A percentile compares a stretch with the other conserved stretches of the same genome.
Evolutionary conservation across 208 protist genomes (phyloP).

Genomic region (Willaertia magna): DNA sequence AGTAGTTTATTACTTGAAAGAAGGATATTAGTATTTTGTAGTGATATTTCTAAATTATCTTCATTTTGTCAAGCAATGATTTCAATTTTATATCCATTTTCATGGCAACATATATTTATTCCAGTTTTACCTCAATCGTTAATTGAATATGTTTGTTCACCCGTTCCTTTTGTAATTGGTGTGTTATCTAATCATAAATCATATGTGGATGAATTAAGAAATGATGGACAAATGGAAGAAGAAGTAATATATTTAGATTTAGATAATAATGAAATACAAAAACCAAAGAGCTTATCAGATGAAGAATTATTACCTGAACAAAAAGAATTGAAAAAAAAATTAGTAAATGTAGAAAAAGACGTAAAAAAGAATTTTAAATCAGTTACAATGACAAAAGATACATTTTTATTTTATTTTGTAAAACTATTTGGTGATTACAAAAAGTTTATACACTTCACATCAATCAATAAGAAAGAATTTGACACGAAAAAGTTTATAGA

Average conservation of each 20-base stretch:
- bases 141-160: constrained; percentile 35
- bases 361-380: not conserved
- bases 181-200: not conserved
- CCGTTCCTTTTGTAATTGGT: constrained; percentile 47
- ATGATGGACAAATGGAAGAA: not conserved
- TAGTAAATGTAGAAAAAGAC: not conserved
- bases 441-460: not conserved
- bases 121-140: constrained; percentile 37
- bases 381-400: not conserved
- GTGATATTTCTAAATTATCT: not conserved
- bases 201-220: not conserved
- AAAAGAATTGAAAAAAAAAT: not conserved
- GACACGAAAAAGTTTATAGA: not conserved
- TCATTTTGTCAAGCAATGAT: not conserved
- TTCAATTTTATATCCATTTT: constrained; percentile 26
- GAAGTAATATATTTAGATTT: not conserved
- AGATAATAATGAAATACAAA: not conserved
- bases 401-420: not conserved
- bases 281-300: not conserved
- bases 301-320: not conserved
- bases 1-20: not conserved
- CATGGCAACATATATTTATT: constrained; percentile 45
- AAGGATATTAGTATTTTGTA: not conserved
- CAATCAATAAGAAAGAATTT: not conserved
- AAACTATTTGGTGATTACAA: not conserved